phyloP scores from a whole-genome alignment of 148 eudicot species.

The Mesembryanthemum crystallinum region DNA sequence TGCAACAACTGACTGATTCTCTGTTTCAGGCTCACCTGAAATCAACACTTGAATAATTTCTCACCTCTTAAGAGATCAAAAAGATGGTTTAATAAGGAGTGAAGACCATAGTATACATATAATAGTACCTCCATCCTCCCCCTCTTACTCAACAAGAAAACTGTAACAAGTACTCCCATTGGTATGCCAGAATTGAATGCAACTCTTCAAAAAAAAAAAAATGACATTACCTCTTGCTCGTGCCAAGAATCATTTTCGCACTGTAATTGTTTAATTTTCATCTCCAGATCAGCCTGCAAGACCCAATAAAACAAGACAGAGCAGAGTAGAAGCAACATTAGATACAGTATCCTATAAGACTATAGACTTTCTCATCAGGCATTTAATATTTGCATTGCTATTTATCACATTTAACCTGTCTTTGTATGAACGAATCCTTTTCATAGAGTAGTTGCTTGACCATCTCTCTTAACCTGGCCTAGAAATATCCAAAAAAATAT shows the following conservation, averaged over 20 bases:
- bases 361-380: not conserved
- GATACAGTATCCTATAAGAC: not conserved
- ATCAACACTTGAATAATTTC: conserved; percentile 12
- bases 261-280: conserved; percentile 41
- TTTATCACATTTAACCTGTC: conserved; percentile 31
- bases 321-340: conserved; percentile 1
- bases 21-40: conserved; percentile 53
- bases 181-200: not conserved
- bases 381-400: not conserved
- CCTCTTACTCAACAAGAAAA: not conserved
- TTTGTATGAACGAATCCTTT: conserved; percentile 37
- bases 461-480: conserved; percentile 49
- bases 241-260: conserved; percentile 58
- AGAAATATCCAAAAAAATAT: conserved; percentile 16
- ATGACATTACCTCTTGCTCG: conserved; percentile 59
- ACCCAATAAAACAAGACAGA: conserved; percentile 12
- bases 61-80: not conserved
- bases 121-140: not conserved
- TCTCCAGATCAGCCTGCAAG: conserved; percentile 55
- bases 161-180: not conserved
- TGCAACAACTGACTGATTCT: conserved; percentile 46
- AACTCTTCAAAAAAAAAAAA: not conserved
- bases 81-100: not conserved
- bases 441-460: conserved; percentile 44
- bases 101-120: not conserved